Base-by-base conservation (phyloP, 257 asterid genomes). In the Oldenlandia corymbosa region DNA sequence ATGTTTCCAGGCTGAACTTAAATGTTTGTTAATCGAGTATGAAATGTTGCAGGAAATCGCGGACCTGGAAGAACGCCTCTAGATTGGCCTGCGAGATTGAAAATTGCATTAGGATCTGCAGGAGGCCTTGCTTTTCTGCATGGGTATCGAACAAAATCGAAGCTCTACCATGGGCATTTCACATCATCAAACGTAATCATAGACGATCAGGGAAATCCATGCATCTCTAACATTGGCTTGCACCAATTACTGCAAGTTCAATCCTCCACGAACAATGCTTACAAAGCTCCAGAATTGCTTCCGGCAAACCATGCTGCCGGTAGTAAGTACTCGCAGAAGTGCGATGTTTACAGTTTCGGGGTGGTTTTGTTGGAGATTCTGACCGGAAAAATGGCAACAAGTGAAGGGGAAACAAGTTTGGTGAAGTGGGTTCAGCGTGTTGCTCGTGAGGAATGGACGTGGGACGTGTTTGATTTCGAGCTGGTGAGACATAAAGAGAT, bases 11-110 rank as follows among this genome's bases (percentile, higher is more conserved):
- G 16, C 7, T 11, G 58, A 51, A 52, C 21, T 54, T 3, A 31
- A 17, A 0, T 56, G 5, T 32, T 7, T 56, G 43, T 5, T 56
- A 1, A 42, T 6, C 12, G 7, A 56, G 1, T 14, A 62, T 50
- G 13, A 41, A 46, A 12, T 49, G 31, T 37, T 64, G 30, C 16
- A 61, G 81, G 81, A 39, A 78, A 78, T 57, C 67, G 80, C 20
- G 83, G 83, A 64, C 83, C 83, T 0, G 80, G 80, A 71, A 75
- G 80, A 66, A 71, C 78, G 17, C 83, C 83, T 14, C 36, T 78
- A 28, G 83, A 78, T 57, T 78, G 83, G 83, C 43, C 71, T 10
- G 70, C 69, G 52, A 75, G 83, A n/a, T 20, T 75, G 42, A 78
- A 31, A 36, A 46, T 68, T 32, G 80, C 83, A 24, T 62, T 64